Base-by-base conservation (phyloP, 2,329 filamentous ascomycete species). In the Aureobasidium sp. region DNA sequence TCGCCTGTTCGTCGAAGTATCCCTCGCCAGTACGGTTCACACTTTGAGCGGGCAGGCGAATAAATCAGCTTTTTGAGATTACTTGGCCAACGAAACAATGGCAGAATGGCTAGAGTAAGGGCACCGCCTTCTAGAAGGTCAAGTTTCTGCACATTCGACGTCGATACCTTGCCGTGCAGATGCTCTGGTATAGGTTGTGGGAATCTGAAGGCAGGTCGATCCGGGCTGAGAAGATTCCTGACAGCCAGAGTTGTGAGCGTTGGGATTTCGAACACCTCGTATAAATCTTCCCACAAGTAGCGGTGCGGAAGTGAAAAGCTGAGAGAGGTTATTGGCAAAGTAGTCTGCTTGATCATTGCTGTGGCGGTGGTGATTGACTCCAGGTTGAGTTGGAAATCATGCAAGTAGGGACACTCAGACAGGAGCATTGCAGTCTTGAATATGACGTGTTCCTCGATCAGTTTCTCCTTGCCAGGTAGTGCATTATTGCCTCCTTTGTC, bases 1-100 rank as follows among this genome's bases (percentile, higher is more conserved):
- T 48, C 44, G 11, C 44, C 44, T 3, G 21, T 48, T 2, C 44
- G 30, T 6, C 44, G 11, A 5, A 48, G n/a, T 10, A 48, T 48
- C 2, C 30, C 32, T 6, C 44, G 44, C 44, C 44, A 48, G 27
- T 48, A 48, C 2, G 44, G 44, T 10, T 37, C 44, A 34, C 44
- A 48, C 10, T 48, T 48, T 8, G 44, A 48, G 12, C 44, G 21
- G 6, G n/a, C 10, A 7, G 44, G 44, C 14, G 30, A 12, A 22
- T 48, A 48, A n/a, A 19, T 12, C n/a, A 48, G 12, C 10, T 22
- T 37, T 4, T 16, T 14, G 11, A 37, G 14, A 1, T 37, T 27
- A 21, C 4, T 27, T 6, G 22, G 44, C 44, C 44, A 48, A 4
- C 5, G 14, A n/a, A 48, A 48, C 8, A 48, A 1, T 1, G 44